Conservation (phyloP, 208 protist genomes). For the Phytomonas sp. region DNA sequence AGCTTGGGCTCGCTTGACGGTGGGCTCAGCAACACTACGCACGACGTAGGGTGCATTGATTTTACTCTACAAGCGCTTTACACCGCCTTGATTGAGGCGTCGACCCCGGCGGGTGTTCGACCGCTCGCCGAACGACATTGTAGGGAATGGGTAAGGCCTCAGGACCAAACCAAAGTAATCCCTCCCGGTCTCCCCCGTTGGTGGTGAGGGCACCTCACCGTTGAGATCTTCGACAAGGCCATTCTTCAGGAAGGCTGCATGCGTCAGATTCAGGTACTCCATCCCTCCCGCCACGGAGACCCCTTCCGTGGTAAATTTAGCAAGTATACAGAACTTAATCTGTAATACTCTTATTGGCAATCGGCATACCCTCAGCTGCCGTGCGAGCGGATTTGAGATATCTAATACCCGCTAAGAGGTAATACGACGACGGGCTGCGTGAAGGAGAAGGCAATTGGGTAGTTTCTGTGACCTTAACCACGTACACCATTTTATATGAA, state of each 20-base stretch:
- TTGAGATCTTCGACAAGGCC: background rate
- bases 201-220: too few relatives aligned
- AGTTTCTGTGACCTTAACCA: background rate
- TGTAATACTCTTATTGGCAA: background rate
- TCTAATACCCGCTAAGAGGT: background rate
- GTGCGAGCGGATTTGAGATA: background rate
- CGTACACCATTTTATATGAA: background rate
- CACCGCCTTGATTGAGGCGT: background rate
- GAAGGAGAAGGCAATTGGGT: background rate
- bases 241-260: background rate
- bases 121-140: background rate
- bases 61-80: background rate
- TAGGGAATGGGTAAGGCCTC: too few relatives aligned
- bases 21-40: background rate
- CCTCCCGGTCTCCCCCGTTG: background rate
- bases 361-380: background rate
- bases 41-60: background rate
- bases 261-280: background rate
- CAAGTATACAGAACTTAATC: background rate
- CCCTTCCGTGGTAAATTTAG: background rate
- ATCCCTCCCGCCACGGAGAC: too few relatives aligned
- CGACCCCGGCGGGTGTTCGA: background rate
- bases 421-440: background rate
- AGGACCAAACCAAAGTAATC: background rate
- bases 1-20: too few relatives aligned